Percentiles rank a stretch among this genome's conserved stretches.
Evolutionary conservation across 1,284 basidiomycete genomes (phyloP).

Genomic region (Ustilago shanxiensis): DNA sequence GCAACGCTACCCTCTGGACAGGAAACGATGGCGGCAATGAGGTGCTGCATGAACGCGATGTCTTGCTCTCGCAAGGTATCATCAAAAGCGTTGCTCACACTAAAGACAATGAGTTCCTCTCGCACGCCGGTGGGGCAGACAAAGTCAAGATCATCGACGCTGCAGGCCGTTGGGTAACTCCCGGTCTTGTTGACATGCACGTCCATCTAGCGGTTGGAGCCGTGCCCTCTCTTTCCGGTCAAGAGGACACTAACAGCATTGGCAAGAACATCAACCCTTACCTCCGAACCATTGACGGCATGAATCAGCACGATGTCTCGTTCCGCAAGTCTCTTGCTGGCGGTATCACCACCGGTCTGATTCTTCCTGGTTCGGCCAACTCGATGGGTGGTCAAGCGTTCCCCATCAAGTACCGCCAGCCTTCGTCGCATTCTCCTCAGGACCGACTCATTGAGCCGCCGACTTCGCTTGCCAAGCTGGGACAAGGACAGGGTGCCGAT

Average conservation of each 20-base stretch:
- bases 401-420: conserved; percentile 75
- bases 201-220: conserved; percentile 77
- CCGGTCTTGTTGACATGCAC: conserved; percentile 80
- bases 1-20: conserved; percentile 84
- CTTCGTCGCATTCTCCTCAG: conserved; percentile 39
- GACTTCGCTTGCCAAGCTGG: conserved; percentile 48
- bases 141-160: conserved; percentile 46
- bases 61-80: conserved; percentile 72
- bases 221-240: conserved; percentile 70
- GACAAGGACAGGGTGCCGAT: conserved; percentile 36
- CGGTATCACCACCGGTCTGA: conserved; percentile 79
- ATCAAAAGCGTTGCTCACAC: conserved; percentile 69
- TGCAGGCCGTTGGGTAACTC: conserved; percentile 61
- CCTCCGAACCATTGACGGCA: conserved; percentile 76
- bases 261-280: conserved; percentile 76
- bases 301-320: conserved; percentile 77
- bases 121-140: background rate
- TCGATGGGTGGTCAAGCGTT: conserved; percentile 80
- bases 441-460: conserved; percentile 64
- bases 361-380: conserved; percentile 77
- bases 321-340: conserved; percentile 76
- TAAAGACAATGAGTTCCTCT: conserved; percentile 2
- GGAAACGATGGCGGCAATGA: conserved; percentile 78
- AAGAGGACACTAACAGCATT: conserved; percentile 73
- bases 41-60: conserved; percentile 73